Percentiles rank a stretch among this genome's conserved stretches.
Conservation (phyloP, 345 rosid genomes). For the Populus nigra region DNA sequence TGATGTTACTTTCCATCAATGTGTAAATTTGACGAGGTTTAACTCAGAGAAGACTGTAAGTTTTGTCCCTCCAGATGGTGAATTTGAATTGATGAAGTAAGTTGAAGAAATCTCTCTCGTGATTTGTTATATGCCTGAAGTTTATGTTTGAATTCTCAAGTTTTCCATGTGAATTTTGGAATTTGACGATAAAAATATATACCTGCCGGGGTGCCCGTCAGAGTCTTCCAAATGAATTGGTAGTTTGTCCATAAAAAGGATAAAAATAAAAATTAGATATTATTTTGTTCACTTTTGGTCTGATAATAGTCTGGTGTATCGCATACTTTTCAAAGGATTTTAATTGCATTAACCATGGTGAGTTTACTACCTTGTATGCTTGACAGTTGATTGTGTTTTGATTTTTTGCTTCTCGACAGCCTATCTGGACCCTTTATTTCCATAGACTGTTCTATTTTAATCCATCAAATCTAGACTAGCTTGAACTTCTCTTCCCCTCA, state of each 20-base stretch:
- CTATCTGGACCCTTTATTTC: not conserved
- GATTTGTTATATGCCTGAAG: not conserved
- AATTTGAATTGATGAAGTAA: slow-evolving; percentile 99
- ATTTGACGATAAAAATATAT: not conserved
- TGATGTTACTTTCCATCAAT: slow-evolving; percentile 98
- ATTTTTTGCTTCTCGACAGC: not conserved
- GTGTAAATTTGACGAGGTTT: slow-evolving; percentile 95
- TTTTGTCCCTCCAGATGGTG: slow-evolving; percentile 99
- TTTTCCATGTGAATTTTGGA: not conserved
- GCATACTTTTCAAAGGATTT: not conserved
- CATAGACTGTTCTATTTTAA: not conserved
- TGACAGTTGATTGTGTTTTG: not conserved
- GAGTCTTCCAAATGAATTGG: not conserved
- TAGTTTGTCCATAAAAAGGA: not conserved
- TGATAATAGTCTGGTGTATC: not conserved
- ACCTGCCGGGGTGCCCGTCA: not conserved
- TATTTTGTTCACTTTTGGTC: not conserved
- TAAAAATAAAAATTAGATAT: not conserved
- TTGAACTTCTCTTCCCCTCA: not conserved
- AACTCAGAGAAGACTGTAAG: slow-evolving; percentile 98
- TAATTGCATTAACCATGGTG: not conserved
- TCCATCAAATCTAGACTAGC: not conserved
- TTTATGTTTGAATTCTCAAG: not conserved
- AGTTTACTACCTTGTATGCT: not conserved
- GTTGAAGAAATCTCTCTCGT: slow-evolving; percentile 25